These are phyloP conservation scores for Sarocladium brachiariae DNA, from an alignment of 2,329 filamentous ascomycete species.

Conservation along the genomic window DNA sequence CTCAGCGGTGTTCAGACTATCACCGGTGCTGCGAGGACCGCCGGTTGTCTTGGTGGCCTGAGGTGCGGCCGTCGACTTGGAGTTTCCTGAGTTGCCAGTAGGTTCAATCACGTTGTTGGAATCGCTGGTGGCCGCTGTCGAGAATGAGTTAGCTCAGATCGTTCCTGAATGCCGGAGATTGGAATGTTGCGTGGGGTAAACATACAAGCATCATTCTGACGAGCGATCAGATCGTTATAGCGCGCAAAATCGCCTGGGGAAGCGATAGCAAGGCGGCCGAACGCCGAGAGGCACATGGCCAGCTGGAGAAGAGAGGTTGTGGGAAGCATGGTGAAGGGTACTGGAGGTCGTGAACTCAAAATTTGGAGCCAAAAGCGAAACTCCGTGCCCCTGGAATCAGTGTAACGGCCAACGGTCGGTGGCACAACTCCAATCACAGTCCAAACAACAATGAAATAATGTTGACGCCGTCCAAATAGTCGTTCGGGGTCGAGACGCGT, in stretches of 20 bases:
- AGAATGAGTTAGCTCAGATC: conserved; percentile 7
- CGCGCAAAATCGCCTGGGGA: conserved; percentile 52
- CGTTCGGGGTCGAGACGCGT: neutral
- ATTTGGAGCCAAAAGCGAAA: neutral
- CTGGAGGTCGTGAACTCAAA: neutral
- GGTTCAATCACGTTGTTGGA: conserved; percentile 1
- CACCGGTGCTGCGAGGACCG: conserved; percentile 20
- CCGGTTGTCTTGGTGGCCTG: conserved; percentile 17
- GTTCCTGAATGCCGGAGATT: conserved; percentile 12
- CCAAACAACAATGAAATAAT: too few species aligned
- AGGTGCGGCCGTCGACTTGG: conserved; percentile 9
- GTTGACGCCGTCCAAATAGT: too few species aligned
- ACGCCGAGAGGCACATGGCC: conserved; percentile 42
- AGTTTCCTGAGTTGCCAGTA: conserved; percentile 10
- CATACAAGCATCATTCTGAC: conserved; percentile 30
- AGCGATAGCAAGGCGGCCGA: conserved; percentile 44
- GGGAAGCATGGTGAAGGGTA: conserved; percentile 39
- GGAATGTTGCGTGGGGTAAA: conserved; percentile 9
- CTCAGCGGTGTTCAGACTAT: conserved; percentile 34
- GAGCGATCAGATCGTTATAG: conserved; percentile 44
- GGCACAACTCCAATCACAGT: neutral
- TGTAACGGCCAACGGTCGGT: neutral
- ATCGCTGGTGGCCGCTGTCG: conserved; percentile 9
- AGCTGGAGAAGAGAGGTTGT: conserved; percentile 38
- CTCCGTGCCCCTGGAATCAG: neutral